phyloP scores from a whole-genome alignment of 1,139 yeast species.

The Blastobotrys buckinghamii region DNA sequence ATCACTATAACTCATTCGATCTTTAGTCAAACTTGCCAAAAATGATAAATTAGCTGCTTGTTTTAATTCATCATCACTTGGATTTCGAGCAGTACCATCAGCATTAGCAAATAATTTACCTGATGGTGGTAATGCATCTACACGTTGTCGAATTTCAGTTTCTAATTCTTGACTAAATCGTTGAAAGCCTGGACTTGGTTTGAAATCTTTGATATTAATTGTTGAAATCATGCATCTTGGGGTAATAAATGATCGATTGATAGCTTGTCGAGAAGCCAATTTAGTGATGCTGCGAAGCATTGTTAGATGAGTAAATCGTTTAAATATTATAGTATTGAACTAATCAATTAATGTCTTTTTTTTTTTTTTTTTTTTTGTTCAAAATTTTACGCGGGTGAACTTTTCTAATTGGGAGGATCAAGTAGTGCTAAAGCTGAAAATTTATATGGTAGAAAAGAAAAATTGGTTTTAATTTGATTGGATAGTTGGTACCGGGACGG shows the following conservation, averaged over 20 bases:
- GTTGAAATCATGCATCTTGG: conserved; percentile 9
- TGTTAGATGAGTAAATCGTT: background rate
- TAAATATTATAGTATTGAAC: too few relatives aligned
- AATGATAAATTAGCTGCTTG: conserved; percentile 67
- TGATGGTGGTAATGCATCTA: conserved; percentile 30
- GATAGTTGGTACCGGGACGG: background rate
- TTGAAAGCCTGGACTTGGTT: conserved; percentile 23
- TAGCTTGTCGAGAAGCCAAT: background rate
- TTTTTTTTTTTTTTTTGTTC: background rate
- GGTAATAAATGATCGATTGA: background rate
- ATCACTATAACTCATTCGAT: conserved; percentile 54
- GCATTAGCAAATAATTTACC: conserved; percentile 56
- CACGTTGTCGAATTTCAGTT: conserved; percentile 28
- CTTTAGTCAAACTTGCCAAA: conserved; percentile 39
- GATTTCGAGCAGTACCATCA: conserved; percentile 72
- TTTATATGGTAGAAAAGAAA: too few relatives aligned
- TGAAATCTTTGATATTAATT: conserved; percentile 19
- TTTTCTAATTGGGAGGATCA: background rate
- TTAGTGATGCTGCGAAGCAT: conserved; percentile 7
- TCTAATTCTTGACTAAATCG: conserved; percentile 28
- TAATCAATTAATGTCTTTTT: background rate
- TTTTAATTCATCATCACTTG: conserved; percentile 66
- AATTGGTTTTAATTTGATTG: background rate
- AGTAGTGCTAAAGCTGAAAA: too few relatives aligned
- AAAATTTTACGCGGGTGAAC: background rate